Base-by-base conservation (phyloP, 257 asterid species). In the Thymus mandschuricus region DNA sequence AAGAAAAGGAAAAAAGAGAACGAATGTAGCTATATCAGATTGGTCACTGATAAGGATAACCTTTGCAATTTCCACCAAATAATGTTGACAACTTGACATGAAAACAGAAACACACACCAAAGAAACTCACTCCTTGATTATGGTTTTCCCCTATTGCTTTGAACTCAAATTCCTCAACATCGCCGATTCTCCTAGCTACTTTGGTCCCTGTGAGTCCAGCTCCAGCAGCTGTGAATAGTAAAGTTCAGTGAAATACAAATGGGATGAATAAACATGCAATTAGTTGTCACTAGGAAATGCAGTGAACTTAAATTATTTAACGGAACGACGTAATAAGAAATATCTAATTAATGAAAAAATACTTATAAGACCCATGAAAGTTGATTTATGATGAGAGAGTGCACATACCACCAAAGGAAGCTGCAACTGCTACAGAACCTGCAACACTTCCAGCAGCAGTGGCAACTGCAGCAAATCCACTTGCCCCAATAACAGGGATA, bases 371-470 rank as follows among this genome's bases (percentile, higher is more conserved):
- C 49, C 35, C 38, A 52, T 52, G 34, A 10, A 66, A 44, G 60
- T 52, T 70, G 67, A 69, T 58, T 66, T 11, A 49, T n/a, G 56
- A 63, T 58, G 38, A 61, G 31, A 62, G 70, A 15, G 13, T 51
- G 70, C 66, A 78, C 76, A 61, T 62, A 89, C 99, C 98, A 31
- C 99, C 99, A 78, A 95, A 89, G 52, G 99, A 95, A 75, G 98
- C 98, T 35, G 97, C 99, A 74, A 95, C 98, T 38, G 99, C 97
- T 72, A 86, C 98, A 63, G 99, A 95, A 69, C 99, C 99, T 1
- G 96, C 99, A 79, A 79, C 97, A 81, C 97, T 85, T 74, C 99
- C 99, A 76, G 99, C 98, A 34, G 97, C 98, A 73, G 80, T 86
- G 35, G 98, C 99, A 81, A 85, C 88, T 27, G 99, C 95, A 78